Evolutionary conservation across 352 stramenopile species (phyloP).

Genomic region (Phytophthora idaei): DNA sequence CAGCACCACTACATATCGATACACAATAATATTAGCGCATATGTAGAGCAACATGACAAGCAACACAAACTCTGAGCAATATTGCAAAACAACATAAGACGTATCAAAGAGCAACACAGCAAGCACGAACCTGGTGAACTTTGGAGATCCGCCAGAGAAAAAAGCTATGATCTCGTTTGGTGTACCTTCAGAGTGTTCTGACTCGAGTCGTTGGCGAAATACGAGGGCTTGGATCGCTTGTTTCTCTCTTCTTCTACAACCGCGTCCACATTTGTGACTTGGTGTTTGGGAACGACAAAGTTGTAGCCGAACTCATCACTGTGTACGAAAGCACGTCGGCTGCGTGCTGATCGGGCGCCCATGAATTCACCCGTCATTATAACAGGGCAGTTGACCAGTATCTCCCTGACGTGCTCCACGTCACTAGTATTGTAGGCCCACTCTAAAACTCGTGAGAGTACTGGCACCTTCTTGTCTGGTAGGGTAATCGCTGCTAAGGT

Average conservation of each 20-base stretch:
- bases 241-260: constrained; percentile 1
- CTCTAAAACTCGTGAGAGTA: neutral
- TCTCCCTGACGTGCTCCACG: too few relatives aligned
- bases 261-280: constrained; percentile 5
- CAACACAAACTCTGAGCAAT: neutral
- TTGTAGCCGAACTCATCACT: neutral
- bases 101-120: too few relatives aligned
- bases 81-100: neutral
- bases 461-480: neutral
- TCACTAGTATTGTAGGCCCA: neutral
- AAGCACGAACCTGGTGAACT: constrained; percentile 14
- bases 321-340: neutral
- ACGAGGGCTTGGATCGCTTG: constrained; percentile 1
- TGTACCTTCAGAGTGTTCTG: neutral
- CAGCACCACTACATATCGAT: neutral
- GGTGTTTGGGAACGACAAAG: neutral
- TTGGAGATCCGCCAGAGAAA: neutral
- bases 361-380: neutral
- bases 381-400: too few relatives aligned
- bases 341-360: neutral
- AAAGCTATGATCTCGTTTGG: constrained; percentile 7
- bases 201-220: neutral
- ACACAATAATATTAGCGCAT: too few relatives aligned
- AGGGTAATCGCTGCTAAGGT: neutral
- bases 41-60: neutral